Conservation (phyloP, 805 yeast genomes). For the Danielia oregonensis region DNA sequence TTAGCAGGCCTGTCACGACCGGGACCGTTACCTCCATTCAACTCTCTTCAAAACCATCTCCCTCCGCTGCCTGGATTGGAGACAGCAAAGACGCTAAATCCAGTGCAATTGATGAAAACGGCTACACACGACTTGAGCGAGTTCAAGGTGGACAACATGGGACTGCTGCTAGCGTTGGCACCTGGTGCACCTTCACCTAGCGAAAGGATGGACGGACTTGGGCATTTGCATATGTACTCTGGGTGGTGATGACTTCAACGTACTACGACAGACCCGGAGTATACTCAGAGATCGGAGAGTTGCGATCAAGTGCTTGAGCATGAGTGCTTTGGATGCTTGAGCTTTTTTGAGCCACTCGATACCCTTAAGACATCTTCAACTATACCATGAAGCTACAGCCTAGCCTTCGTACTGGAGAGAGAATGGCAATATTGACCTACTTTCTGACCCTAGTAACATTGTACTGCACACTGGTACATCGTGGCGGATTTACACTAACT, state of each 20-base stretch:
- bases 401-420: too few relatives aligned
- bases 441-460: too few relatives aligned
- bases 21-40: conserved; percentile 32
- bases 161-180: conserved; percentile 1
- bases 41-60: conserved; percentile 31
- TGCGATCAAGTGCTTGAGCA: too few relatives aligned
- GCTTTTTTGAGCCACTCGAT: too few relatives aligned
- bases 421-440: too few relatives aligned
- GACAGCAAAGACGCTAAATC: conserved; percentile 3
- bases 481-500: too few relatives aligned
- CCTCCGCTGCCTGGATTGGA: conserved; percentile 23
- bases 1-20: conserved; percentile 1
- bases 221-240: conserved; percentile 1
- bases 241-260: conserved; percentile 1
- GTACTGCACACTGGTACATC: too few relatives aligned
- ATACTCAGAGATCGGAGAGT: too few relatives aligned
- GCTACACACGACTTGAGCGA: conserved; percentile 6
- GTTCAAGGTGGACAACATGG: conserved; percentile 6
- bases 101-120: conserved; percentile 6
- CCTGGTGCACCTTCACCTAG: not conserved
- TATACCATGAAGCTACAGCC: too few relatives aligned
- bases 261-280: too few relatives aligned
- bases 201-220: not conserved
- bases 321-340: too few relatives aligned
- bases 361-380: too few relatives aligned